Evolutionary conservation across 2,329 filamentous ascomycete species (phyloP), one percentile per base, ranked within the genome.

Genomic region (Trichothecium sympodiale): DNA sequence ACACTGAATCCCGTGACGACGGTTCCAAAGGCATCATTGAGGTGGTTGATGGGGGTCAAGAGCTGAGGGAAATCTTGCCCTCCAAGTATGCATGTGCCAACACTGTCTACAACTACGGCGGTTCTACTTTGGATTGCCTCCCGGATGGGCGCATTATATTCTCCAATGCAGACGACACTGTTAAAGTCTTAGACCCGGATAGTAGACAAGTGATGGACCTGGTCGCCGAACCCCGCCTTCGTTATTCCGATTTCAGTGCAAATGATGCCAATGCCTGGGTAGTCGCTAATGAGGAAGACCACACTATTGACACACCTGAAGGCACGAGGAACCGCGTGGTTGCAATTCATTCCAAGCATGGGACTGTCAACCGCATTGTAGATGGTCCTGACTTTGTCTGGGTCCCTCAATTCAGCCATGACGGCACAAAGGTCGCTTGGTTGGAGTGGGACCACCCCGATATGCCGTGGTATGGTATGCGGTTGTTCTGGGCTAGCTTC

Each of bases 391-490:
- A 74, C 44, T 74, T 74, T 35, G 74, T 72, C 45, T 62, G 59
- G 16, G 57, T 62, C 16, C 68, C 70, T 0, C 60, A 60, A 13
- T 73, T 67, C 42, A 68, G 60, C 39, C 57, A 51, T 1, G 60
- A 68, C 40, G 65, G 67, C 2, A 54, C 48, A 6, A 60, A 57
- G 34, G 42, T 72, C 17, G 58, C 52, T n/a, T 74, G 70, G 69
- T 53, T 68, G 10, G 62, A 74, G 39, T 75, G 70, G 70, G 53
- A 65, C 14, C 67, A 72, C 42, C 70, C 69, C 0, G 58, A 67
- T 33, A 61, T 74, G 52, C 66, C 67, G 0, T 74, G 69, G 54
- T 62, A 61, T 2, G 60, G 61, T 1, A 61, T 60, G 2, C 57
- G 62, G 37, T 46, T 74, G 2, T 61, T 59, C 43, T 44, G 57